Evolutionary conservation across 805 yeast species (phyloP).

Genomic region (Barnettozyma populi): DNA sequence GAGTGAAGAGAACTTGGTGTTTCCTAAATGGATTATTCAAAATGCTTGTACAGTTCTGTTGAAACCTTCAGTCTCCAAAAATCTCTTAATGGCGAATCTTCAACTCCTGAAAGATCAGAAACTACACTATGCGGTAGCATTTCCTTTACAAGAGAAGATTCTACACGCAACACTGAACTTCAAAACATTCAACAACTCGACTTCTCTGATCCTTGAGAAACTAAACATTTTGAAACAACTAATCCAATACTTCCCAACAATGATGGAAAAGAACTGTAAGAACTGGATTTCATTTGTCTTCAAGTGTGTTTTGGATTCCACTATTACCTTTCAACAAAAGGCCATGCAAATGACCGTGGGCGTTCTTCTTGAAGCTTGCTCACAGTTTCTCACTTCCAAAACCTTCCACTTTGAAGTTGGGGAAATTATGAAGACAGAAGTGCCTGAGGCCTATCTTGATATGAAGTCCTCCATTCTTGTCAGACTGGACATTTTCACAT

Average conservation of each 20-base stretch:
- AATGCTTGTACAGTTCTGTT: constrained; percentile 13
- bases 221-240: constrained; percentile 18
- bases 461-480: constrained; percentile 11
- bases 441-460: constrained; percentile 1
- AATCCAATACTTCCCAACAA: constrained; percentile 12
- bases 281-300: constrained; percentile 19
- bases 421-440: constrained; percentile 10
- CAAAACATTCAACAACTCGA: constrained; percentile 18
- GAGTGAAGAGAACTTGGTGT: constrained; percentile 2
- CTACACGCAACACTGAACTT: constrained; percentile 19
- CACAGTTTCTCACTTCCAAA: constrained; percentile 13
- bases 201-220: constrained; percentile 19
- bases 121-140: constrained; percentile 7
- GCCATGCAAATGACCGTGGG: constrained; percentile 7
- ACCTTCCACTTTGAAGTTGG: constrained; percentile 17
- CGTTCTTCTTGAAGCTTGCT: constrained; percentile 2
- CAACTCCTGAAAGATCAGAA: constrained; percentile 23
- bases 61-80: constrained; percentile 17
- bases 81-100: constrained; percentile 20
- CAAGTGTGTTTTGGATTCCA: constrained; percentile 8
- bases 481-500: constrained; percentile 2
- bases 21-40: constrained; percentile 15
- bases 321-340: constrained; percentile 6
- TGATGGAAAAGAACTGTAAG: constrained; percentile 26
- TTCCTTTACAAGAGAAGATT: constrained; percentile 15